phyloP scores from a whole-genome alignment of 352 stramenopile genomes.

The Globisporangium carolinianum region DNA sequence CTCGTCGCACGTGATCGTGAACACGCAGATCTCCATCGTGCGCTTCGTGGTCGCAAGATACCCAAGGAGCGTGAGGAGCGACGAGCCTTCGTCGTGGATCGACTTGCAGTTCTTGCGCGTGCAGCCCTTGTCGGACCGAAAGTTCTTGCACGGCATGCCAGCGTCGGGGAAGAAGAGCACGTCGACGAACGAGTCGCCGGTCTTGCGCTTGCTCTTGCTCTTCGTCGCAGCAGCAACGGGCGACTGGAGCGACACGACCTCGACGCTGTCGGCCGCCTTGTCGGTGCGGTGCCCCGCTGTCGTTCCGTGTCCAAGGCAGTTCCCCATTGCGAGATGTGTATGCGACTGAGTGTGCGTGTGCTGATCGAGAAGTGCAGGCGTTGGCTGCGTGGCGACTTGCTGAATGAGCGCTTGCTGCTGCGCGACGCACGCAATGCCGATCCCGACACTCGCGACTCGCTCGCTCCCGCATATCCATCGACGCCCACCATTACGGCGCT shows the following conservation, averaged over 20 bases:
- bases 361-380: background rate
- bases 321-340: conserved; percentile 29
- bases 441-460: too few species aligned
- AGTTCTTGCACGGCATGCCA: conserved; percentile 53
- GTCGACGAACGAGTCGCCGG: conserved; percentile 55
- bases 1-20: conserved; percentile 71
- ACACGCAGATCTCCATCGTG: conserved; percentile 65
- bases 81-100: conserved; percentile 55
- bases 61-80: conserved; percentile 43
- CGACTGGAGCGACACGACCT: conserved; percentile 10
- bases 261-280: conserved; percentile 1
- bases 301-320: conserved; percentile 35
- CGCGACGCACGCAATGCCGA: background rate
- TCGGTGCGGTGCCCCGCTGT: background rate
- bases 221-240: background rate
- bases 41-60: conserved; percentile 34
- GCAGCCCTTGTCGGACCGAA: conserved; percentile 35
- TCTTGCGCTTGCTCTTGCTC: conserved; percentile 2
- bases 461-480: background rate
- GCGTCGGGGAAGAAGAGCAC: conserved; percentile 70
- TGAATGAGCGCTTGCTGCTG: background rate
- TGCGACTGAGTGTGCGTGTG: background rate
- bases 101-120: conserved; percentile 61
- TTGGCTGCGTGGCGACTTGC: background rate
- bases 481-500: background rate